Evolutionary conservation across 768 basidiomycete genomes (phyloP), one percentile per base, ranked within the genome.

Genomic region (Hirschioporus abietinus): DNA sequence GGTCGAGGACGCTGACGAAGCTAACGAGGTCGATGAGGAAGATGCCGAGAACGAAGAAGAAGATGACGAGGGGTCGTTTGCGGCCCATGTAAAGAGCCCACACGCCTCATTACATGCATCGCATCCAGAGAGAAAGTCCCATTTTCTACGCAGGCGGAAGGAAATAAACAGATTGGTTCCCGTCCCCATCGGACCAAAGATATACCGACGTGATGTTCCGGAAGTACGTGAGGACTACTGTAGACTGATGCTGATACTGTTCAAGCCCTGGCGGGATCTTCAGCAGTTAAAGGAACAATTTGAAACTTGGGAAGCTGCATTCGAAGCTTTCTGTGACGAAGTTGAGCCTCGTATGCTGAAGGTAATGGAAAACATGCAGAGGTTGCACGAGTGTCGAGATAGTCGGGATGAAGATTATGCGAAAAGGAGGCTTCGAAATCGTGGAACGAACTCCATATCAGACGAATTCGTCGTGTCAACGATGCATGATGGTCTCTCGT

Each of bases 321-420:
- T 79, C 68, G 15, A 70, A 0, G 8, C 58, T 0, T 77, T 73
- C 60, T 0, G 35, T 10, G 18, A 26, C 1, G 7, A 35, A n/a
- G 71, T 67, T 59, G 12, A 67, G n/a, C 1, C 60, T 3, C 27
- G 61, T 2, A 59, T 72, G 20, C 34, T 24, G 60, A 7, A 60
- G 0, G 68, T 74, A 15, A 75, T 81, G 66, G 64, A 78, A 7
- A 82, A 83, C 60, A 80, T 83, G 72, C 79, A 81, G 59, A 25
- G 80, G 0, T 34, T 81, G 8, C 77, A 81, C 70, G 81, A 82
- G 63, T 81, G 80, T 65, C 68, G 71, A 42, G 80, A 79, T 57
- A 77, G 73, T 35, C 60, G 76, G 10, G 71, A 77, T 60, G 73
- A 76, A 64, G 72, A 78, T 67, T 77, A 77, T 66, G 60, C 66